These are phyloP conservation scores for Cyberlindnera samutprakarnensis DNA, from an alignment of 805 yeast species.

Conservation along the genomic window DNA sequence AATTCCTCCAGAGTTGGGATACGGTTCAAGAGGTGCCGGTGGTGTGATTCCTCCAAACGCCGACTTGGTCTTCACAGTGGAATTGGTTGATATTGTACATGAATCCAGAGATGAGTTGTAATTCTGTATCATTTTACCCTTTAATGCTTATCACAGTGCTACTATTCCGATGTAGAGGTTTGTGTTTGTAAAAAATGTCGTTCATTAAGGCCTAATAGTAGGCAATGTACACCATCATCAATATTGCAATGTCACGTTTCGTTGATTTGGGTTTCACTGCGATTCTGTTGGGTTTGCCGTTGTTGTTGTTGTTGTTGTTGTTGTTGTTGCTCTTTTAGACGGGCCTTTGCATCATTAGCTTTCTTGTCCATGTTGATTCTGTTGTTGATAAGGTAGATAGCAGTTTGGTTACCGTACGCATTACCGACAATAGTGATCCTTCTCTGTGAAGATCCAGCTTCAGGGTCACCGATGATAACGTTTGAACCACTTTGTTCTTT, in stretches of 20 bases:
- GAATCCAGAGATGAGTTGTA: slow-evolving; percentile 18
- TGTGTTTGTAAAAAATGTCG: no score
- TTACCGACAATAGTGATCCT: slow-evolving; percentile 63
- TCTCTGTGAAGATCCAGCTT: slow-evolving; percentile 49
- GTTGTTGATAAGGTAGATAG: slow-evolving; percentile 63
- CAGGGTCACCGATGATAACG: slow-evolving; percentile 58
- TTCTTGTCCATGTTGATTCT: slow-evolving; percentile 58
- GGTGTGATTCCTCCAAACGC: slow-evolving; percentile 75
- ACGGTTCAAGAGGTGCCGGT: slow-evolving; percentile 72
- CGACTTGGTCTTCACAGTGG: slow-evolving; percentile 59
- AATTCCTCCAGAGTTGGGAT: slow-evolving; percentile 74
- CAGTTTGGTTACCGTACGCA: slow-evolving; percentile 60
- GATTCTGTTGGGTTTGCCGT: neutral
- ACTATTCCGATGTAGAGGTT: no score
- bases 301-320: slow-evolving; percentile 1
- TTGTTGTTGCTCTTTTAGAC: slow-evolving; percentile 1
- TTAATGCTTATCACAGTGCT: no score
- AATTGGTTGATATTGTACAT: slow-evolving; percentile 49
- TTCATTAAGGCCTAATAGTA: no score
- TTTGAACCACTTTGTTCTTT: slow-evolving; percentile 69
- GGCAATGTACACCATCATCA: no score
- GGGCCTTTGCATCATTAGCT: slow-evolving; percentile 26
- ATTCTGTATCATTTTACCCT: no score
- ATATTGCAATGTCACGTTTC: no score
- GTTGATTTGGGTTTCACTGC: no score